phyloP scores from a whole-genome alignment of 2,329 filamentous ascomycete species.

The Diplocarpon rosae region DNA sequence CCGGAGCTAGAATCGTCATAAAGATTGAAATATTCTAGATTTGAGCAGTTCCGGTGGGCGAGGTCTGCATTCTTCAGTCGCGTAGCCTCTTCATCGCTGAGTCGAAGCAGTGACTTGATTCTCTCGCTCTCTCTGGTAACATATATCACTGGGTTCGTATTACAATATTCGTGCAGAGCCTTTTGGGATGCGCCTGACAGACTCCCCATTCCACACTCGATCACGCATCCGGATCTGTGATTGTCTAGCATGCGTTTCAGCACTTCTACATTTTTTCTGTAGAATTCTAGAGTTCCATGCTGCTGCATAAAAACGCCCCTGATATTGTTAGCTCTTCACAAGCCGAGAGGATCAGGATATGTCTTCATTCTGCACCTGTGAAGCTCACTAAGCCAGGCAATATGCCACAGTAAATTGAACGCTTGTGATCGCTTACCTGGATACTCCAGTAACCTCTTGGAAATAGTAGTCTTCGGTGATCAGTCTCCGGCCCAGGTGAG shows the following conservation, averaged over 20 bases:
- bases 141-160: slow-evolving; percentile 59
- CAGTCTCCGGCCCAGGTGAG: slow-evolving; percentile 55
- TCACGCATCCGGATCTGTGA: slow-evolving; percentile 51
- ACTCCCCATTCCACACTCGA: slow-evolving; percentile 59
- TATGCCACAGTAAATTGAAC: too few species aligned
- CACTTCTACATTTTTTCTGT: slow-evolving; percentile 49
- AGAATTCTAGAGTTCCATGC: slow-evolving; percentile 51
- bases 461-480: slow-evolving; percentile 62
- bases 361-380: neutral
- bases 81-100: slow-evolving; percentile 33
- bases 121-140: slow-evolving; percentile 53
- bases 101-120: slow-evolving; percentile 40
- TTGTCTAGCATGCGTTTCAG: slow-evolving; percentile 47
- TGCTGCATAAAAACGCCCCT: slow-evolving; percentile 52
- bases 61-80: slow-evolving; percentile 34
- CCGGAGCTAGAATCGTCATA: slow-evolving; percentile 34
- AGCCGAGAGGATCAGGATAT: slow-evolving; percentile 26
- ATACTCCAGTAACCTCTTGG: slow-evolving; percentile 47
- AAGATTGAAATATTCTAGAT: slow-evolving; percentile 55
- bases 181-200: slow-evolving; percentile 30
- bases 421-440: neutral
- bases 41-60: slow-evolving; percentile 39
- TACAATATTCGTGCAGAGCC: slow-evolving; percentile 50
- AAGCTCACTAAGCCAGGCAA: neutral
- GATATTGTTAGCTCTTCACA: too few species aligned